Conservation (phyloP, 2,329 filamentous ascomycete species). For the Ustulina deusta region DNA sequence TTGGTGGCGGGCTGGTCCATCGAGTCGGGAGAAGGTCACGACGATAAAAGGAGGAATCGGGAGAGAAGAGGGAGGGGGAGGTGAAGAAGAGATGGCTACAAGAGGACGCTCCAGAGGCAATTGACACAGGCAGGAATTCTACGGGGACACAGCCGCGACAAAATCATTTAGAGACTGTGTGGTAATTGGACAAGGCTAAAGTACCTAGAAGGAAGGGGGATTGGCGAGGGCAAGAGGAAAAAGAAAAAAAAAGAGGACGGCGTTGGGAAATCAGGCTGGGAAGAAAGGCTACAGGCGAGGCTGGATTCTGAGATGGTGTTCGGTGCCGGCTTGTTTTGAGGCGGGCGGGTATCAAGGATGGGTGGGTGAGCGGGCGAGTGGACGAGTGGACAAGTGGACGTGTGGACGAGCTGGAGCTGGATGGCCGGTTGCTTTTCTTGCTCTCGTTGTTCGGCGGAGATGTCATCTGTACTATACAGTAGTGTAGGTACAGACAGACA, state of each 20-base stretch:
- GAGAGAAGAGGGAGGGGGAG: neutral
- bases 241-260: slow-evolving; percentile 8
- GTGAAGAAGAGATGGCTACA: neutral
- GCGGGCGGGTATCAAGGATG: slow-evolving; percentile 32
- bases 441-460: slow-evolving; percentile 3
- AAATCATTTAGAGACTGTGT: slow-evolving; percentile 28
- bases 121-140: slow-evolving; percentile 29
- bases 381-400: neutral
- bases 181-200: slow-evolving; percentile 30
- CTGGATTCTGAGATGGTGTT: slow-evolving; percentile 39
- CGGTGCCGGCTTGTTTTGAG: slow-evolving; percentile 20
- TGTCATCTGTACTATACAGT: neutral
- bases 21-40: slow-evolving; percentile 16
- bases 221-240: slow-evolving; percentile 23
- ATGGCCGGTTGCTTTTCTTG: slow-evolving; percentile 15
- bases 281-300: slow-evolving; percentile 44
- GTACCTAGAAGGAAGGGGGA: slow-evolving; percentile 15
- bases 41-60: neutral
- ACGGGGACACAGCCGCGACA: slow-evolving; percentile 18
- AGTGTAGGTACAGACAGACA: neutral
- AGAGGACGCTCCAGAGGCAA: slow-evolving; percentile 25
- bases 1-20: slow-evolving; percentile 55
- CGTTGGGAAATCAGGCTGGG: slow-evolving; percentile 42
- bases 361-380: slow-evolving; percentile 7
- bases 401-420: slow-evolving; percentile 10